Base-by-base conservation (phyloP, 129 eudicot species). In the Escallonia rubra region DNA sequence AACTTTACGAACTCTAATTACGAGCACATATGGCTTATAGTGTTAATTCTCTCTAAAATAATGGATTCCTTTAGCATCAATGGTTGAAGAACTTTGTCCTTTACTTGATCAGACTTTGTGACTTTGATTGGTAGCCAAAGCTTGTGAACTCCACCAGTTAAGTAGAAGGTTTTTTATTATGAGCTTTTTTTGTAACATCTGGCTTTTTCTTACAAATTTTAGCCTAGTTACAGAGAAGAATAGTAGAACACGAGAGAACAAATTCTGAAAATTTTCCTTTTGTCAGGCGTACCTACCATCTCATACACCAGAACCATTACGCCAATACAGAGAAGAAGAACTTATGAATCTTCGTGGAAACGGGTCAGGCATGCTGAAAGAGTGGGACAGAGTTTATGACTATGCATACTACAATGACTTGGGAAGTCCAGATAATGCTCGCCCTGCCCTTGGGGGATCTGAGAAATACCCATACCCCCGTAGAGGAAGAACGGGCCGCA, bases 311-410 rank as follows among this genome's bases (percentile, higher is more conserved):
- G 66, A 41, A 41, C 54, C 74, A 49, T 13, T 78, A 23, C 43
- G 50, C 45, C 69, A 72, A 40, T 72, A 78, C 61, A 60, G 82
- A 47, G 82, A 78, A 55, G 72, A 77, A 66, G 82, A 78, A 52
- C 66, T 78, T 39, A 57, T 14, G 6, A 72, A 10, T 66, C 76
- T 72, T 23, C 66, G 76, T 52, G 76, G 76, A 43, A 50, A 41
- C 16, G 63, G 69, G 40, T 61, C 76, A 23, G 76, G 76, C 50
- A 52, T 62, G 55, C 69, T 72, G 1, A 66, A 72, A 63, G 69
- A 72, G 49, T 72, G 76, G 76, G 76, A 72, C 69, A 46, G 76
- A 7, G 76, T 62, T 53, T 72, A 72, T 63, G 76, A 72, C 34
- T 72, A 63, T 43, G 76, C 54, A 41, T 63, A 51, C 63, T 72